A percentile compares a stretch with the other conserved stretches of the same genome.
These are phyloP conservation scores for Phytopythium sindhum DNA, from an alignment of 352 stramenopile genomes.

Conservation along the genomic window DNA sequence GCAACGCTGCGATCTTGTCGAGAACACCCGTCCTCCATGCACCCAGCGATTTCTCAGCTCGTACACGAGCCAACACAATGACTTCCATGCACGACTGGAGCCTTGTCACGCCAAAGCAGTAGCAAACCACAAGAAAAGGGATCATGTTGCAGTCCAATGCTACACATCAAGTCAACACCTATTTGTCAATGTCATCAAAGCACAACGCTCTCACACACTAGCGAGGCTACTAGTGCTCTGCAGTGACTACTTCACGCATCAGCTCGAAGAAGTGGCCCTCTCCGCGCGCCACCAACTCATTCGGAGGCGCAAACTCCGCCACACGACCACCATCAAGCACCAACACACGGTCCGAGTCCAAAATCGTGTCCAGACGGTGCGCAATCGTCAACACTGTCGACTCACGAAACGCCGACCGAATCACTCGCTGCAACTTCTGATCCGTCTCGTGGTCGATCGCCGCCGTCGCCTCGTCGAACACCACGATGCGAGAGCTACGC, in stretches of 20 bases:
- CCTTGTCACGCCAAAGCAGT: too few species aligned
- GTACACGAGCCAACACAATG: background rate
- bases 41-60: too few species aligned
- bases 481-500: conserved; percentile 59
- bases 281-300: conserved; percentile 43
- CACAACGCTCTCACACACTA: too few species aligned
- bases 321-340: conserved; percentile 74
- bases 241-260: conserved; percentile 28
- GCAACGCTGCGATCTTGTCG: background rate
- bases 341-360: conserved; percentile 72
- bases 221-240: background rate
- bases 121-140: too few species aligned
- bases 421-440: conserved; percentile 49
- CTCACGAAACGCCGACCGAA: conserved; percentile 78
- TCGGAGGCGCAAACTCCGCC: conserved; percentile 80
- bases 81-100: too few species aligned
- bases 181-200: too few species aligned
- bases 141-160: too few species aligned
- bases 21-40: too few species aligned
- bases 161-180: too few species aligned
- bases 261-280: conserved; percentile 50
- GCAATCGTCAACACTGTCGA: conserved; percentile 96
- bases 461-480: conserved; percentile 75
- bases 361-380: conserved; percentile 96
- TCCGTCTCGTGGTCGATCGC: conserved; percentile 84